Base-by-base conservation (phyloP, 345 rosid genomes). In the Sapria himalayana region DNA sequence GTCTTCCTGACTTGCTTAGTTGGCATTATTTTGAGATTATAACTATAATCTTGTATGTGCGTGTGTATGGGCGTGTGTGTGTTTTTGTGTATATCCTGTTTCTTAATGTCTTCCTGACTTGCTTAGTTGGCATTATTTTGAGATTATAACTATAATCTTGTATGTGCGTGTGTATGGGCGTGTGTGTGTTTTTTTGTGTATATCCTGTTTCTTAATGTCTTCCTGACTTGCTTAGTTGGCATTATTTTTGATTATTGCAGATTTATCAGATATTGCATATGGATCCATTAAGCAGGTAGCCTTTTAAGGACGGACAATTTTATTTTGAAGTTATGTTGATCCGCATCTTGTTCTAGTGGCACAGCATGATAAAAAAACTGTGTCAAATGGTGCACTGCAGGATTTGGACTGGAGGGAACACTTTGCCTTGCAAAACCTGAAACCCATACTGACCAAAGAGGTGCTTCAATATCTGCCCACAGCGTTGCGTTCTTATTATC, bases 331-430 rank as follows among this genome's bases (percentile, higher is more conserved):
- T 42, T 4, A 18, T 50, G 22, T 33, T 16, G 11, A 20, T 25
- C 34, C 45, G 2, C 29, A 38, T 21, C 11, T 1, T 19, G 22
- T 46, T 43, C 17, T 29, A 18, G 20, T 17, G 15, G 42, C 50
- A 2, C 35, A 23, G 20, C 29, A 22, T 27, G 17, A 25, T 3
- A 42, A 49, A 37, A 59, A 16, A 46, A 29, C 42, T 41, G 51
- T n/a, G n/a, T n/a, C n/a, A n/a, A n/a, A 41, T 54, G 55, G 43
- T n/a, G 5, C 46, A 25, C 15, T 64, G 63, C 66, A 85, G 96
- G 72, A 48, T 37, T 52, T 69, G 54, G 73, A 70, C 67, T 89
- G 93, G 98, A 76, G 94, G 55, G 91, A 89, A 45, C 79, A 65
- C 48, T 61, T 76, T 46, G 78, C 82, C 9, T 33, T 72, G 64